Evolutionary conservation across 73 alveolate species (phyloP).

Genomic region (Durusdinium trenchii): DNA sequence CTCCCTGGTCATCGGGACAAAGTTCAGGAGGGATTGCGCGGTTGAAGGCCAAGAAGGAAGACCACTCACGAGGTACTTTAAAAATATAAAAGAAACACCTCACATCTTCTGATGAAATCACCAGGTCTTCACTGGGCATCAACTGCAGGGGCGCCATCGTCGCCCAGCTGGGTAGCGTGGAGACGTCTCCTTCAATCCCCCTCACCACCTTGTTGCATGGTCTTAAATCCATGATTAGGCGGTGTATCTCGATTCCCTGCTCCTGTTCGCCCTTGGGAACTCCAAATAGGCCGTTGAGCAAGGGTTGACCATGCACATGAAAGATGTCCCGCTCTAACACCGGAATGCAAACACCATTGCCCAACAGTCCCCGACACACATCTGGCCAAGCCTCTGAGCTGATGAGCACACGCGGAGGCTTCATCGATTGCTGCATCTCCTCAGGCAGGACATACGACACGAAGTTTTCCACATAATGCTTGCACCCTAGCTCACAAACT

Average conservation of each 20-base stretch:
- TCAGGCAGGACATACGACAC: not conserved
- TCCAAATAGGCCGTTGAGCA: slow-evolving; percentile 43
- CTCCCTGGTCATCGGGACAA: not conserved
- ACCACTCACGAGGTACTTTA: not conserved
- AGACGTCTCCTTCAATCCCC: not conserved
- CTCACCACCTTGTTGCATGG: not conserved
- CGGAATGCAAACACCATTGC: not conserved
- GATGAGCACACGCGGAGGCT: not conserved
- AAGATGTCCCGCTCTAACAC: not conserved
- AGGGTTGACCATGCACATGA: not conserved
- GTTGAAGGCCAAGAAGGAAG: not conserved
- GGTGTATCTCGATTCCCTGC: not conserved
- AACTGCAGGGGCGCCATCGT: not conserved
- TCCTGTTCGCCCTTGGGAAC: not conserved
- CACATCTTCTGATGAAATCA: not conserved
- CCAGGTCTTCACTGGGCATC: not conserved
- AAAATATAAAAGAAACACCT: not conserved
- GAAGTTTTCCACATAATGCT: not conserved
- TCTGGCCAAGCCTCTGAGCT: not conserved
- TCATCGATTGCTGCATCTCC: not conserved
- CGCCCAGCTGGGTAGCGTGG: not conserved
- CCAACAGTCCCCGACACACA: not conserved
- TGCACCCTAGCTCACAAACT: not conserved
- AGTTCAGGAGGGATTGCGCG: not conserved
- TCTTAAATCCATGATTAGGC: not conserved